phyloP scores from a whole-genome alignment of 495 filamentous ascomycete genomes.

The Immersiella caudata region DNA sequence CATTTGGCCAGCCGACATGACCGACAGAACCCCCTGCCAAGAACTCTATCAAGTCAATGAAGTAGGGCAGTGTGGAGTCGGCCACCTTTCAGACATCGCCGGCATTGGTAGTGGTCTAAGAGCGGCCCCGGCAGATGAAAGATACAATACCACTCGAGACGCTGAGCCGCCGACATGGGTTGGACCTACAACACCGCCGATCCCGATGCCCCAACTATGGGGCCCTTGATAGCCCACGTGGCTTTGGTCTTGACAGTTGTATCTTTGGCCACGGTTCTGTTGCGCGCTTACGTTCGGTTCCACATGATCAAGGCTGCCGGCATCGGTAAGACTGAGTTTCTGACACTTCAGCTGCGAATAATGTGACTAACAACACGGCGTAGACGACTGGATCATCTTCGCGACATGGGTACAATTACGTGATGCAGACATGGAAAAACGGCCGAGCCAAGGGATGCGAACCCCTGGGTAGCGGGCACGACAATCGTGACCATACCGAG shows the following conservation, averaged over 20 bases:
- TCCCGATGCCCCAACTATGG: conserved; percentile 41
- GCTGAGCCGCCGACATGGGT: conserved; percentile 34
- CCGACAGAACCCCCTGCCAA: neutral
- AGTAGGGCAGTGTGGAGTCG: too few species aligned
- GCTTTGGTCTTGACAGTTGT: conserved; percentile 37
- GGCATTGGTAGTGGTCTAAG: neutral
- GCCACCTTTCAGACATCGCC: too few species aligned
- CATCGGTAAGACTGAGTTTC: conserved; percentile 29
- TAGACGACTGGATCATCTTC: conserved; percentile 47
- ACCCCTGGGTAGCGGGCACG: conserved; percentile 26
- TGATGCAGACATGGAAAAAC: conserved; percentile 30
- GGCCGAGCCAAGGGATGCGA: conserved; percentile 21
- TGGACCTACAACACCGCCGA: conserved; percentile 46
- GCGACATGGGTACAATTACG: conserved; percentile 41
- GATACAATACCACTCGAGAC: neutral
- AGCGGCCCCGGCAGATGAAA: neutral
- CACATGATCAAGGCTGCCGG: conserved; percentile 40
- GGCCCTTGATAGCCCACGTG: conserved; percentile 39
- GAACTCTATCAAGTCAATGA: neutral
- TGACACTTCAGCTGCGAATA: too few species aligned
- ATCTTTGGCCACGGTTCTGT: conserved; percentile 39
- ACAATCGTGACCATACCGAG: conserved; percentile 21
- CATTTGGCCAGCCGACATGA: too few species aligned
- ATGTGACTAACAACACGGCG: neutral
- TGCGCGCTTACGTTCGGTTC: conserved; percentile 43